Conservation (phyloP, 1,284 basidiomycete genomes). For the Ustilago sp. region DNA sequence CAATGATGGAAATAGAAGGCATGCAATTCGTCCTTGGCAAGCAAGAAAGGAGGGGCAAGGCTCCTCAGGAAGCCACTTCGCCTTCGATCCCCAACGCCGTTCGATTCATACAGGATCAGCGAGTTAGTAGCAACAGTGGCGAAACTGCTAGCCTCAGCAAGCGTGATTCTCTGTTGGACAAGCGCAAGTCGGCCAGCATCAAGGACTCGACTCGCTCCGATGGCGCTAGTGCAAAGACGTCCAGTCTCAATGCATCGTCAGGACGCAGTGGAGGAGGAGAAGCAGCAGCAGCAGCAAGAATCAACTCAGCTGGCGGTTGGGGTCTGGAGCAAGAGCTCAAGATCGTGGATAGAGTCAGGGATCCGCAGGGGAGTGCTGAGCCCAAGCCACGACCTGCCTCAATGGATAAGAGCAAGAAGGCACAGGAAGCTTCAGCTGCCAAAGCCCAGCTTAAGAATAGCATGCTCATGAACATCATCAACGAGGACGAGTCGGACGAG, state of each 20-base stretch:
- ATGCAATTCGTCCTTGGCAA: constrained; percentile 42
- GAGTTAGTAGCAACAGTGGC: constrained; percentile 6
- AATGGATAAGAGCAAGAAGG: constrained; percentile 34
- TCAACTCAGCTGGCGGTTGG: constrained; percentile 21
- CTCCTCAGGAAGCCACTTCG: constrained; percentile 11
- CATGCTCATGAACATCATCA: constrained; percentile 25
- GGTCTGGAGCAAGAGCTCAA: constrained; percentile 44
- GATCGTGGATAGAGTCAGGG: constrained; percentile 32
- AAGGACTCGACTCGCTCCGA: constrained; percentile 13
- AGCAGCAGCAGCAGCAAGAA: background rate
- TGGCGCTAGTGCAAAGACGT: constrained; percentile 5
- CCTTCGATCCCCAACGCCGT: constrained; percentile 45
- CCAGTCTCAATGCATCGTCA: background rate
- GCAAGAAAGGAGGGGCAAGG: constrained; percentile 21
- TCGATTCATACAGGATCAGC: constrained; percentile 36
- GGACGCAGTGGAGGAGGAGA: background rate
- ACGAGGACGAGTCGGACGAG: constrained; percentile 45
- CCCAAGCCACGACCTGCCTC: constrained; percentile 20
- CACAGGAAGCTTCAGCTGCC: constrained; percentile 9
- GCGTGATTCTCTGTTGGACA: constrained; percentile 20
- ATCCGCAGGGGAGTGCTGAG: constrained; percentile 9
- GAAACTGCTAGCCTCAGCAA: constrained; percentile 7
- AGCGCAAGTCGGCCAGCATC: constrained; percentile 12
- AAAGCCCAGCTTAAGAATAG: constrained; percentile 20
- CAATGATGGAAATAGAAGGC: constrained; percentile 47